Base-by-base conservation (phyloP, 2,329 filamentous ascomycete genomes). In the Colletotrichum musae region DNA sequence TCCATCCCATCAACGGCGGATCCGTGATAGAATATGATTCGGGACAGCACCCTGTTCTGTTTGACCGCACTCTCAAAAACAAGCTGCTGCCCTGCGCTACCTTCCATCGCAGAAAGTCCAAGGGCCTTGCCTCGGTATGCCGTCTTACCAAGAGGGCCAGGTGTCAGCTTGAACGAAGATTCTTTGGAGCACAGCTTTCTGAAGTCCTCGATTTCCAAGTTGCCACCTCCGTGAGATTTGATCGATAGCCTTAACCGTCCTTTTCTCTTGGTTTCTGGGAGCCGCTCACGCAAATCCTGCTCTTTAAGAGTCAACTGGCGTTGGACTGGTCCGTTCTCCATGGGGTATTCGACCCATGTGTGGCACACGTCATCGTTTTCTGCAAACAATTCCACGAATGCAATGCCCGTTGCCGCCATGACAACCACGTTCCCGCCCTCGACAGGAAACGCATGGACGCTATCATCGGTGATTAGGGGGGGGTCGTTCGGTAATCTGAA, bases 391-490 rank as follows among this genome's bases (percentile, higher is more conserved):
- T 98, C 95, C 12, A 97, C 85, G 79, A 93, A 97, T 0, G 94
- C 91, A 54, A 98, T 88, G 0, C 95, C 96, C 0, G 94, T 92
- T 1, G 91, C 86, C 3, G 95, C 93, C 48, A 93, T 94, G 18
- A 95, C 86, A 50, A 96, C 83, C 15, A 96, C 88, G 64, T 91
- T 92, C 12, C 91, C 90, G 70, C 90, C 90, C 67, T 97, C 95
- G 1, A 95, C 89, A 0, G 93, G 90, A 91, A 94, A 98, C 1
- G 93, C 93, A 75, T 97, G 94, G 1, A 98, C 88, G 72, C 93
- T 94, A 43, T 89, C 88, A 73, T 98, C 95, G 1, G 86, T 81
- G 71, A 85, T 87, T 47, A 88, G 78, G 16, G 87, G 82, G 5
- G 88, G 81, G 74, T 98, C 96, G 64, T 90, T 92, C 0, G 95